These are phyloP conservation scores for Ulota crispa DNA, from an alignment of 225 moss, liverwort and hornwort genomes.

Conservation along the genomic window DNA sequence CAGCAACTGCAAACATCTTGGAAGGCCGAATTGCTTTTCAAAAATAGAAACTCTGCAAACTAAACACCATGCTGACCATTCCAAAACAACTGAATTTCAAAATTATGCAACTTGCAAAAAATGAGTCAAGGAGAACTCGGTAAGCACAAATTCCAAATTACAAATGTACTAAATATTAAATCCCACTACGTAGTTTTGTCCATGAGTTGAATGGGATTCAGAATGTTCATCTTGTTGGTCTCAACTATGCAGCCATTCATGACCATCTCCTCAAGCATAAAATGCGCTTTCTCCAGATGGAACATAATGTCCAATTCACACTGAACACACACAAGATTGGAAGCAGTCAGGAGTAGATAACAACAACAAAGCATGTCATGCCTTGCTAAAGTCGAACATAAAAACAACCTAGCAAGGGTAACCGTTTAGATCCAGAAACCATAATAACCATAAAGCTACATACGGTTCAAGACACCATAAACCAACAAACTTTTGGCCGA, in stretches of 20 bases:
- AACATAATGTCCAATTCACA: constrained; percentile 98
- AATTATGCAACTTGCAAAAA: constrained; percentile 9
- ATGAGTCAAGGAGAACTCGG: neutral
- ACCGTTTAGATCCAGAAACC: neutral
- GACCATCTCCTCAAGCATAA: constrained; percentile 97
- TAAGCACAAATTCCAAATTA: constrained; percentile 19
- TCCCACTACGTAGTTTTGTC: constrained; percentile 68
- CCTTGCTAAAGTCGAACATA: neutral
- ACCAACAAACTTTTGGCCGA: too few relatives aligned
- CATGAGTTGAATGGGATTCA: constrained; percentile 83
- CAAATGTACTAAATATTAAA: neutral
- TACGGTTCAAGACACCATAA: neutral
- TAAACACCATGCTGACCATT: neutral
- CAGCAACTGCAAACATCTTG: neutral
- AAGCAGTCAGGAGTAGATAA: neutral
- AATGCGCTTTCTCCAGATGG: constrained; percentile 91
- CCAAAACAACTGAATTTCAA: neutral
- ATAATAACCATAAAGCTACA: neutral
- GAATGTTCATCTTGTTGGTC: constrained; percentile 81
- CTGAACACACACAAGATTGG: constrained; percentile 35
- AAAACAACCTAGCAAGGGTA: neutral
- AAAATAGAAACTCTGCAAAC: neutral
- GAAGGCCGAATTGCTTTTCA: neutral
- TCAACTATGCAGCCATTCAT: constrained; percentile 93
- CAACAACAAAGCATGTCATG: neutral